Evolutionary conservation across 257 asterid species (phyloP).

Genomic region (Anisodus tanguticus): DNA sequence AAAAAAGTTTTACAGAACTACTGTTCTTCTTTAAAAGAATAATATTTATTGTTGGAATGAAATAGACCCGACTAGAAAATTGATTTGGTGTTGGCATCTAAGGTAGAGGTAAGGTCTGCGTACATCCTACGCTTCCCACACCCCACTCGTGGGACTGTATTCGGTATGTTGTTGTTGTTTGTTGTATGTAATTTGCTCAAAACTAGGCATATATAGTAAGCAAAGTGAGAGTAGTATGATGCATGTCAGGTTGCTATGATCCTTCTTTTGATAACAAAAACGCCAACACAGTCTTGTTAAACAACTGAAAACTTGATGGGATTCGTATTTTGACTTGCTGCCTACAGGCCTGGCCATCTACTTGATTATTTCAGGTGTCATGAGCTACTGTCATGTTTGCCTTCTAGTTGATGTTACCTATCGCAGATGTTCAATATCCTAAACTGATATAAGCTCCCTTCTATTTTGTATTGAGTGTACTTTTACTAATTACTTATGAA

Average conservation of each 20-base stretch:
- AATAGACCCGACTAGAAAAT: not conserved
- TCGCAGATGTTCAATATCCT: not conserved
- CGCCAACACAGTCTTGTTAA: not conserved
- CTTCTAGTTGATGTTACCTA: conserved; percentile 18
- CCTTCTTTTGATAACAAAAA: not conserved
- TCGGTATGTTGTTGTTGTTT: too few relatives aligned
- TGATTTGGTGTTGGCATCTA: not conserved
- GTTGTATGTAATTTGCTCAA: not conserved
- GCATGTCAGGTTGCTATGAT: conserved; percentile 20
- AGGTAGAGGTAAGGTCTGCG: too few relatives aligned
- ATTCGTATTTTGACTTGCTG: not conserved
- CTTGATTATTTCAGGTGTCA: not conserved
- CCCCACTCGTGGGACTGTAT: too few relatives aligned
- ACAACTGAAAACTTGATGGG: not conserved
- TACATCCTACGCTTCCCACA: too few relatives aligned
- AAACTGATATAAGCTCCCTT: not conserved
- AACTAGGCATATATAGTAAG: not conserved
- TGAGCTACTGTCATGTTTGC: not conserved
- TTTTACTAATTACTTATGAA: not conserved
- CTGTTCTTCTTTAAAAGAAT: not conserved
- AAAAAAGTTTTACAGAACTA: not conserved
- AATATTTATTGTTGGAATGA: not conserved
- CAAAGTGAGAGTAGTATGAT: not conserved
- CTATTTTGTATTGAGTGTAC: not conserved
- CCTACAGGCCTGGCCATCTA: not conserved